These are phyloP conservation scores for Colletotrichum aenigma DNA, from an alignment of 2,329 filamentous ascomycete species.

Conservation along the genomic window DNA sequence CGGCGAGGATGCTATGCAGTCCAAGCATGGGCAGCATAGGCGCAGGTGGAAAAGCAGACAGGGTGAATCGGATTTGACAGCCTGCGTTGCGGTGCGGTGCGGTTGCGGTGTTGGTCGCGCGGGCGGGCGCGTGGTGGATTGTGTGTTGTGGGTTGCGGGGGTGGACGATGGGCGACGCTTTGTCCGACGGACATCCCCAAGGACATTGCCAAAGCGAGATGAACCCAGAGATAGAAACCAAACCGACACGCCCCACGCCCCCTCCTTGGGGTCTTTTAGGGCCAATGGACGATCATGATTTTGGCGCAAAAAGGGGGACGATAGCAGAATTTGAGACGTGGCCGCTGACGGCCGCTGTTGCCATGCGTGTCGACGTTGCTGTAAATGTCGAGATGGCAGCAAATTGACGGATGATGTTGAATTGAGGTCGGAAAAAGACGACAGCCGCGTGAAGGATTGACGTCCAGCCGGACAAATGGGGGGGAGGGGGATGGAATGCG, in stretches of 20 bases:
- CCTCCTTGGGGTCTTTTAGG: background rate
- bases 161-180: conserved; percentile 12
- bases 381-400: background rate
- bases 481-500: background rate
- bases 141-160: background rate
- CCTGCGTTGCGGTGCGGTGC: background rate
- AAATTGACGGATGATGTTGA: background rate
- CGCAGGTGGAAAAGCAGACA: background rate
- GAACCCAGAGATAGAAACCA: conserved; percentile 17
- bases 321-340: background rate
- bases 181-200: conserved; percentile 27
- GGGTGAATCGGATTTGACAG: background rate
- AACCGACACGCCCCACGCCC: conserved; percentile 11
- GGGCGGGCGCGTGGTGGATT: background rate
- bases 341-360: background rate
- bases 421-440: background rate
- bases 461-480: background rate
- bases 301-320: background rate
- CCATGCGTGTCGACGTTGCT: background rate
- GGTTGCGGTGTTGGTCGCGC: background rate
- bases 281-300: background rate
- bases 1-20: background rate
- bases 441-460: background rate
- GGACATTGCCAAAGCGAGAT: conserved; percentile 16
- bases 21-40: background rate